phyloP scores from a whole-genome alignment of 129 eudicot genomes.

The Rutidosis leptorrhynchoides region DNA sequence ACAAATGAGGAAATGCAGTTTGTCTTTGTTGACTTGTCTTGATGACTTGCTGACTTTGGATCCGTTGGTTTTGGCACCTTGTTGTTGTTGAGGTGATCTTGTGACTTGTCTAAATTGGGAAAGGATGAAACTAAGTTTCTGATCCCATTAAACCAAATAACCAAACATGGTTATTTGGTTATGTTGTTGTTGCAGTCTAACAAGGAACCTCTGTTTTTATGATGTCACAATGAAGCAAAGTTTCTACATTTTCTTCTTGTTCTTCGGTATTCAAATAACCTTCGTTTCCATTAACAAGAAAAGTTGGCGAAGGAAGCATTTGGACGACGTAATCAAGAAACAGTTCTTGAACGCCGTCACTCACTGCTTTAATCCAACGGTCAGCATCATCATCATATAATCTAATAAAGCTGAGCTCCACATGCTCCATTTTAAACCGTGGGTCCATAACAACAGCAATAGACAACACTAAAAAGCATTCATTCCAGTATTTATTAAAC shows the following conservation, averaged over 20 bases:
- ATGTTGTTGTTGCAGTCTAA: too few species aligned
- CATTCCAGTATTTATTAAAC: slow-evolving; percentile 66
- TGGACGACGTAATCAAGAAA: slow-evolving; percentile 59
- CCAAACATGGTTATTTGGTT: too few species aligned
- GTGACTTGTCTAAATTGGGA: too few species aligned
- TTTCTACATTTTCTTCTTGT: not conserved
- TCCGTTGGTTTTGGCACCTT: too few species aligned
- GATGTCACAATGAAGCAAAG: not conserved
- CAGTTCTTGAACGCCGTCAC: slow-evolving; percentile 58
- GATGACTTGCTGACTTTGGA: too few species aligned
- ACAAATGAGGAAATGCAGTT: too few species aligned
- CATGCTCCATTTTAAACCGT: slow-evolving; percentile 64
- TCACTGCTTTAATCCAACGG: slow-evolving; percentile 27
- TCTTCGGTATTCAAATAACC: slow-evolving; percentile 17
- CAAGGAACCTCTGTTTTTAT: not conserved
- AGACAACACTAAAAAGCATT: slow-evolving; percentile 49
- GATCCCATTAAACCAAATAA: too few species aligned
- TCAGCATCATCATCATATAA: slow-evolving; percentile 54
- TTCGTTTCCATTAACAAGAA: slow-evolving; percentile 40
- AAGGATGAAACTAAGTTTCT: too few species aligned
- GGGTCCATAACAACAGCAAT: slow-evolving; percentile 87
- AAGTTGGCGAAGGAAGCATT: slow-evolving; percentile 58
- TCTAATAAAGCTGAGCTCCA: slow-evolving; percentile 47
- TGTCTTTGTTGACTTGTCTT: too few species aligned
- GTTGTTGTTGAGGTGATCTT: too few species aligned